Evolutionary conservation across 1,284 basidiomycete species (phyloP), one percentile per base, ranked within the genome.

Genomic region (Rhodofomes roseus): DNA sequence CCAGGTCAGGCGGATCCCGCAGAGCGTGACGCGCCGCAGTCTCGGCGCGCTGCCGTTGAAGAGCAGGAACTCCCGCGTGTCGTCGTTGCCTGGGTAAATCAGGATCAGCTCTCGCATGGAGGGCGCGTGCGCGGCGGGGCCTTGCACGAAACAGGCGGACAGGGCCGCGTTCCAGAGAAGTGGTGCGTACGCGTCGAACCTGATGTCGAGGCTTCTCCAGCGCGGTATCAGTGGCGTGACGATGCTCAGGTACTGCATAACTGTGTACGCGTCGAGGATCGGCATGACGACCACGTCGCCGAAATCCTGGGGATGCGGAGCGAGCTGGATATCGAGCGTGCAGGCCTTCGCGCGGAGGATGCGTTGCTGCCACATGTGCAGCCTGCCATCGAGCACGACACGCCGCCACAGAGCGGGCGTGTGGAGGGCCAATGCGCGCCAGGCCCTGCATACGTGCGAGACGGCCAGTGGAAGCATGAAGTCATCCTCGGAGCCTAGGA

Each of bases 101-200:
- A 90, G 77, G 5, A 75, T 76, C 29, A 90, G 71, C n/a, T 82
- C 79, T 62, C 83, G 80, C 43, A 90, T 72, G 54, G 72, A 67
- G 22, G 74, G 76, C 1, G 80, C 84, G 56, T 76, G 74, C 22
- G 71, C 68, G 44, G 70, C 59, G 54, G 68, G 68, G 23, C 71
- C 70, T 29, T 70, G 69, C 8, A 74, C 74, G 65, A 82, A 86
- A 62, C 76, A 79, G 59, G 71, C 70, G 43, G 83, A 77, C 56
- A 90, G 75, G 18, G 83, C 79, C 14, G 83, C 81, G 60, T 85
- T 86, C 83, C 84, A 87, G 27, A 89, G 72, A 68, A 81, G 85
- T 2, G 86, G 86, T 4, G 80, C 75, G 61, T 84, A 83, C 27
- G 79, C 75, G 37, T 74, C 64, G 67, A 89, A 84, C n/a, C 71